phyloP scores from a whole-genome alignment of 2,329 filamentous ascomycete genomes.

The Pseudocercospora ulei region DNA sequence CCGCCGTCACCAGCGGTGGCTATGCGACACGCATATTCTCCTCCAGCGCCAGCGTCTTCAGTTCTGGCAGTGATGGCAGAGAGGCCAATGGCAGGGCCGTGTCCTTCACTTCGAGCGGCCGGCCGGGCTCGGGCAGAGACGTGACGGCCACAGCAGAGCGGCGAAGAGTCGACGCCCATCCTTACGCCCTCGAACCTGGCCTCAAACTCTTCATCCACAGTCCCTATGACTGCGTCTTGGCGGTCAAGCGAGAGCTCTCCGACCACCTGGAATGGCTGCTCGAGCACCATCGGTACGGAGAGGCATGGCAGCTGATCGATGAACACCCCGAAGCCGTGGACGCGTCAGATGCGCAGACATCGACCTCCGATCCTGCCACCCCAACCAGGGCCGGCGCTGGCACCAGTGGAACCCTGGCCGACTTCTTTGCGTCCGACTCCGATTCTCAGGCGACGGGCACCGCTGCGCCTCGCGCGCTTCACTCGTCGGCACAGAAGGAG shows the following conservation, averaged over 20 bases:
- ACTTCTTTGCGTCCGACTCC: constrained; percentile 52
- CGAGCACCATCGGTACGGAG: constrained; percentile 67
- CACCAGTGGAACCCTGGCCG: constrained; percentile 28
- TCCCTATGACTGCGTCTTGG: constrained; percentile 91
- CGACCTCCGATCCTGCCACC: constrained; percentile 35
- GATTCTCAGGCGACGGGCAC: constrained; percentile 41
- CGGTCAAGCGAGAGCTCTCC: constrained; percentile 71
- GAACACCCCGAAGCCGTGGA: constrained; percentile 66
- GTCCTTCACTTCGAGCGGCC: constrained; percentile 30
- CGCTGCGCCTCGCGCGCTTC: constrained; percentile 26
- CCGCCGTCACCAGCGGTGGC: constrained; percentile 46
- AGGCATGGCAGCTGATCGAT: constrained; percentile 82
- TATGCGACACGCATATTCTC: constrained; percentile 81
- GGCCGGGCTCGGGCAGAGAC: constrained; percentile 32
- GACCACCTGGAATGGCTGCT: constrained; percentile 83
- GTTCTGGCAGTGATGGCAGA: constrained; percentile 35
- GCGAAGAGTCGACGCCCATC: constrained; percentile 35
- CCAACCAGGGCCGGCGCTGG: constrained; percentile 37
- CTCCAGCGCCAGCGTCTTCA: constrained; percentile 66
- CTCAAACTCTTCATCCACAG: constrained; percentile 89
- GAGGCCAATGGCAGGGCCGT: constrained; percentile 32
- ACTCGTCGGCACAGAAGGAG: constrained; percentile 64
- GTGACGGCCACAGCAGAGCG: constrained; percentile 20
- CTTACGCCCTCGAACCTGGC: constrained; percentile 47
- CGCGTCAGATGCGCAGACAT: constrained; percentile 33